Evolutionary conservation across 2,329 filamentous ascomycete genomes (phyloP).

Genomic region (Fusarium newnesense): DNA sequence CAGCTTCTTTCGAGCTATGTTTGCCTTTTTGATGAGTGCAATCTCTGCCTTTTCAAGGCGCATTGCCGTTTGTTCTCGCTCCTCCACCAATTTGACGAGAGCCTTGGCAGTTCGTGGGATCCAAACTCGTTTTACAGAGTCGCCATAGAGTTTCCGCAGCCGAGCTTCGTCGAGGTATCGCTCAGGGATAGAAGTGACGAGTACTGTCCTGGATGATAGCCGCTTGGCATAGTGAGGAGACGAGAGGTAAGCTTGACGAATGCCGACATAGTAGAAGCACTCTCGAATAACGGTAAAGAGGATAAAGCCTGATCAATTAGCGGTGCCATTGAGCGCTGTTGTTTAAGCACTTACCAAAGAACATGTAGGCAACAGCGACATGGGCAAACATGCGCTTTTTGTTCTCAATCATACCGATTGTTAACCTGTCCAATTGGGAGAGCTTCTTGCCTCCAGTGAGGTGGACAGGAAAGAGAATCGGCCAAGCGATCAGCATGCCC

Average conservation of each 20-base stretch:
- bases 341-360: constrained; percentile 57
- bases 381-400: constrained; percentile 79
- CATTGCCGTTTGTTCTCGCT: constrained; percentile 82
- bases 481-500: constrained; percentile 86
- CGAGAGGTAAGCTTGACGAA: constrained; percentile 91
- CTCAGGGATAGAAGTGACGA: constrained; percentile 86
- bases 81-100: constrained; percentile 81
- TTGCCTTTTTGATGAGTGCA: constrained; percentile 82
- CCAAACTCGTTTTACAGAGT: constrained; percentile 86
- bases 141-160: constrained; percentile 82
- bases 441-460: constrained; percentile 77
- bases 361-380: constrained; percentile 82
- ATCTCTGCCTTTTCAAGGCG: constrained; percentile 89
- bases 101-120: constrained; percentile 80
- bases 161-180: constrained; percentile 81
- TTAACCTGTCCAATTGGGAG: constrained; percentile 78
- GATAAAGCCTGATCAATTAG: constrained; percentile 72
- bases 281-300: constrained; percentile 90
- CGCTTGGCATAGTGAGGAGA: constrained; percentile 86
- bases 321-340: no score
- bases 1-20: constrained; percentile 73
- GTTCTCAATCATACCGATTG: constrained; percentile 78
- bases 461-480: constrained; percentile 87
- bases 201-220: constrained; percentile 88
- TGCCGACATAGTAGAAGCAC: constrained; percentile 89